Percentiles rank a stretch among this genome's conserved stretches.
These are phyloP conservation scores for Suillus sp. DNA, from an alignment of 768 basidiomycete genomes.

Conservation along the genomic window DNA sequence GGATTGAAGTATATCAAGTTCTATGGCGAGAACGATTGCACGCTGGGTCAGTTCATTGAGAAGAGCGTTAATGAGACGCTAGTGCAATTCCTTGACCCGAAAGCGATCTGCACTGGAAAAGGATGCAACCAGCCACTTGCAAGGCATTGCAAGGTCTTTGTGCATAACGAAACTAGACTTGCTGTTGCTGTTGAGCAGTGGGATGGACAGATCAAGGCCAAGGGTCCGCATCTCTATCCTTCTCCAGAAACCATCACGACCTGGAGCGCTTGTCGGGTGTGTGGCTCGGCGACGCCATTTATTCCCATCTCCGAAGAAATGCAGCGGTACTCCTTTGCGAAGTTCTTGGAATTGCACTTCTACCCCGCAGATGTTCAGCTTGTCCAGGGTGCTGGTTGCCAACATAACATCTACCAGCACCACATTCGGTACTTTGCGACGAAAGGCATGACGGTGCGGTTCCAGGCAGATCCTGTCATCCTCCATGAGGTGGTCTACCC, in stretches of 20 bases:
- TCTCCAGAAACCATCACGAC: constrained; percentile 82
- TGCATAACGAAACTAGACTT: constrained; percentile 84
- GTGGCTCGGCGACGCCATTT: constrained; percentile 80
- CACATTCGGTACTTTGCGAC: constrained; percentile 90
- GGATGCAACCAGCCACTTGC: constrained; percentile 80
- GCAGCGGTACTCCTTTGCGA: constrained; percentile 92
- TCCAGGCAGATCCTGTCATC: constrained; percentile 81
- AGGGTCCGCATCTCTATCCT: constrained; percentile 55
- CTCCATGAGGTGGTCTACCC: constrained; percentile 90
- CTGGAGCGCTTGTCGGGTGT: constrained; percentile 86
- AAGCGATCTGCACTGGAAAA: constrained; percentile 79
- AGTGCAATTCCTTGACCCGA: constrained; percentile 69
- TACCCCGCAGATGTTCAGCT: constrained; percentile 87
- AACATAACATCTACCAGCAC: constrained; percentile 92
- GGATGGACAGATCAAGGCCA: constrained; percentile 65
- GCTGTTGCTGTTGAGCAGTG: constrained; percentile 88
- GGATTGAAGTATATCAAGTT: constrained; percentile 74
- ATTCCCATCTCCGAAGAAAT: constrained; percentile 90
- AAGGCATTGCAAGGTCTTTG: constrained; percentile 86
- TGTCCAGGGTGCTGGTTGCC: constrained; percentile 86
- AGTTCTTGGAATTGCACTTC: constrained; percentile 95
- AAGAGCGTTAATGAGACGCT: constrained; percentile 69
- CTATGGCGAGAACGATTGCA: constrained; percentile 91
- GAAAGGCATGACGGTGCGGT: constrained; percentile 83
- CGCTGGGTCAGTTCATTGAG: constrained; percentile 93